These are phyloP conservation scores for Botrytis galanthina DNA, from an alignment of 2,329 filamentous ascomycete genomes.

Conservation along the genomic window DNA sequence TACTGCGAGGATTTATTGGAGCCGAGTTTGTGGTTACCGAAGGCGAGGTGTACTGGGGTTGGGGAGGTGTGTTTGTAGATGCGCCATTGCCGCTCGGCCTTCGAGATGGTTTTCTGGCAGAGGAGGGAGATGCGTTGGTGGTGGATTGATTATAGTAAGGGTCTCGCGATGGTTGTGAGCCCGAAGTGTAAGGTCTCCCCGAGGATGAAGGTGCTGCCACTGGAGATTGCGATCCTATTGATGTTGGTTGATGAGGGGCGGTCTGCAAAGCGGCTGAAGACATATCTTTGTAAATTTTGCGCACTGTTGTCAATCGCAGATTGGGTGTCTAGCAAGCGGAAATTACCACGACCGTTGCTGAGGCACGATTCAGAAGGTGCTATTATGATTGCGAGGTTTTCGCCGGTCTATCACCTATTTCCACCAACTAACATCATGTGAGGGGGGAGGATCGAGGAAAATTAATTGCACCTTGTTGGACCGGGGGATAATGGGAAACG, in stretches of 20 bases:
- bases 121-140: conserved; percentile 47
- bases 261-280: conserved; percentile 64
- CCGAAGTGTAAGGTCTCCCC: conserved; percentile 53
- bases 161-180: conserved; percentile 54
- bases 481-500: not conserved
- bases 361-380: conserved; percentile 7
- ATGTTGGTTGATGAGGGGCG: conserved; percentile 53
- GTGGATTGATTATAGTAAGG: conserved; percentile 47
- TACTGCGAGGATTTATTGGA: conserved; percentile 25
- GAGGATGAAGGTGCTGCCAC: conserved; percentile 45
- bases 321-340: conserved; percentile 17
- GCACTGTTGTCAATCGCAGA: conserved; percentile 24
- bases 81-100: conserved; percentile 52
- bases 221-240: conserved; percentile 48
- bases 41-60: conserved; percentile 35
- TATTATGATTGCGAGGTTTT: conserved; percentile 28
- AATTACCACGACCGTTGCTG: conserved; percentile 17
- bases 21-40: conserved; percentile 26
- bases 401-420: conserved; percentile 42
- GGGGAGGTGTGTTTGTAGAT: conserved; percentile 33
- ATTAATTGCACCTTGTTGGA: not conserved
- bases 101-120: conserved; percentile 52
- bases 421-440: conserved; percentile 47
- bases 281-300: conserved; percentile 47
- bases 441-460: conserved; percentile 29